Conservation (phyloP, 108 stramenopile species). For the Fragilaria crotonensis region DNA sequence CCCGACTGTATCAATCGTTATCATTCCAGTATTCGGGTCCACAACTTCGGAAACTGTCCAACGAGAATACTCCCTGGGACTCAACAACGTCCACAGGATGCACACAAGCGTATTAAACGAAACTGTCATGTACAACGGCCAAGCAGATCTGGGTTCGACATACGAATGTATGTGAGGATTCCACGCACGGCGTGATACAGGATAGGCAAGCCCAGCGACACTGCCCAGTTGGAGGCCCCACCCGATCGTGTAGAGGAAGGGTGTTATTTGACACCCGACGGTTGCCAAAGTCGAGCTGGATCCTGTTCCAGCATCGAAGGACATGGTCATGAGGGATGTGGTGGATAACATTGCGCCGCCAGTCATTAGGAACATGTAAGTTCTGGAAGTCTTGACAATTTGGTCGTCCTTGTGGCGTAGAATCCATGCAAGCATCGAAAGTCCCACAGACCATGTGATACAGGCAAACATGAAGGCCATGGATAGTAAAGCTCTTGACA, state of each 20-base stretch:
- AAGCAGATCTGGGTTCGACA: slow-evolving; percentile 15
- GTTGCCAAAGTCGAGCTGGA: slow-evolving; percentile 20
- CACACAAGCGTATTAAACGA: slow-evolving; percentile 22
- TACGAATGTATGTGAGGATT: slow-evolving; percentile 1
- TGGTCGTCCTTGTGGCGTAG: not conserved
- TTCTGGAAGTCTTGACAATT: not conserved
- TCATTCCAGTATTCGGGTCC: slow-evolving; percentile 13
- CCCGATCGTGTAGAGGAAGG: slow-evolving; percentile 35
- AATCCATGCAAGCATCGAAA: not conserved
- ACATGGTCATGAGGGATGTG: not conserved
- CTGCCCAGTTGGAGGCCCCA: slow-evolving; percentile 36
- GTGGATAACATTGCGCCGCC: not conserved
- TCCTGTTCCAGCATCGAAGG: slow-evolving; percentile 16
- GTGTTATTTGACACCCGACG: slow-evolving; percentile 21
- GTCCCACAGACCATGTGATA: not conserved
- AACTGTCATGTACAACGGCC: slow-evolving; percentile 16
- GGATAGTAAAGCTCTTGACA: not conserved
- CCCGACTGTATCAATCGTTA: slow-evolving; percentile 28
- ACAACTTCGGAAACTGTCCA: not conserved
- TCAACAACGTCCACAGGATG: slow-evolving; percentile 23
- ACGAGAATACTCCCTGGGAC: slow-evolving; percentile 11
- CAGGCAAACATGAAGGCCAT: not conserved
- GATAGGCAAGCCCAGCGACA: slow-evolving; percentile 24
- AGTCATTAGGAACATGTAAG: not conserved
- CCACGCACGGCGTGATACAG: slow-evolving; percentile 8